Conservation (phyloP, 495 filamentous ascomycete species). For the Neurospora sp. region DNA sequence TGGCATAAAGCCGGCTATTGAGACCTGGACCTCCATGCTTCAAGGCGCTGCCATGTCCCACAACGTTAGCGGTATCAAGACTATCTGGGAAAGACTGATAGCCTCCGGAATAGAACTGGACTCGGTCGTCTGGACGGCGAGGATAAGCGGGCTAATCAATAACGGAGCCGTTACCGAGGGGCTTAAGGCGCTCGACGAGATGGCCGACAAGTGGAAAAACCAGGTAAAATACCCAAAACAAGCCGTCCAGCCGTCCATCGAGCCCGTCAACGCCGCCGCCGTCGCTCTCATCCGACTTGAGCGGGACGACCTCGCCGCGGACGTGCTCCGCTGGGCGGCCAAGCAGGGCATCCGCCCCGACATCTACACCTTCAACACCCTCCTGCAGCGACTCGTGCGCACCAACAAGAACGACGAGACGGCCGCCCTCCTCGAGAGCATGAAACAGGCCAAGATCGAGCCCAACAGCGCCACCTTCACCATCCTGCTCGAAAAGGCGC, state of each 20-base stretch:
- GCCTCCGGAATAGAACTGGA: constrained; percentile 45
- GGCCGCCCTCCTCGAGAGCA: constrained; percentile 31
- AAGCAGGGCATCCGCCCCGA: constrained; percentile 49
- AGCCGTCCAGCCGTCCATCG: constrained; percentile 44
- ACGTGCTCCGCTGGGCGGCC: constrained; percentile 49
- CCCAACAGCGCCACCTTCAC: constrained; percentile 34
- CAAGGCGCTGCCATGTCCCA: constrained; percentile 40
- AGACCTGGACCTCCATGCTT: constrained; percentile 56
- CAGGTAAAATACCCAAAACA: constrained; percentile 17
- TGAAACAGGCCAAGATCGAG: constrained; percentile 22
- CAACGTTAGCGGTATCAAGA: constrained; percentile 41
- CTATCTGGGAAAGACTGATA: constrained; percentile 49
- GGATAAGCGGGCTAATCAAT: constrained; percentile 50
- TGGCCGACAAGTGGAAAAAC: constrained; percentile 44
- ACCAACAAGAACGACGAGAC: constrained; percentile 25
- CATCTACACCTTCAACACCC: constrained; percentile 57
- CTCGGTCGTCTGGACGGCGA: constrained; percentile 46
- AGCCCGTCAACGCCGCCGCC: constrained; percentile 54
- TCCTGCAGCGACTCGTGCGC: constrained; percentile 47
- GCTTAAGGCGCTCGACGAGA: constrained; percentile 48
- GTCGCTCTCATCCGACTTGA: constrained; percentile 27
- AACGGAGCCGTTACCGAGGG: constrained; percentile 35
- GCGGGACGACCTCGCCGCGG: constrained; percentile 22
- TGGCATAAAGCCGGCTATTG: constrained; percentile 40
- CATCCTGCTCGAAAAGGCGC: constrained; percentile 30